Evolutionary conservation across 2,329 filamentous ascomycete species (phyloP), one percentile per base, ranked within the genome.

Genomic region (Trichoderma oligosporum): DNA sequence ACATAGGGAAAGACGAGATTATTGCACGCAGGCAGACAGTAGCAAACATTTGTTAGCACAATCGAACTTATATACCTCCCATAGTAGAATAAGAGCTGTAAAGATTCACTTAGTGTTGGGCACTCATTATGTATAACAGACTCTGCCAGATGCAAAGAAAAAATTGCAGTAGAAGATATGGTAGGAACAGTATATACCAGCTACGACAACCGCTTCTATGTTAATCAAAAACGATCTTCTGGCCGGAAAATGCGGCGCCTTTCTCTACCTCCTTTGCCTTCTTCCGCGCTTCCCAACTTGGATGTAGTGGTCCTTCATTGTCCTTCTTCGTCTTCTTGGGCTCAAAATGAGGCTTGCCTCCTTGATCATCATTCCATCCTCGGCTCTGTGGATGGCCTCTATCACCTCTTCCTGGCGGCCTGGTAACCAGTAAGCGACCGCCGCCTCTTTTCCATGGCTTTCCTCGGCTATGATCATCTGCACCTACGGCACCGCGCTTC

Each of bases 391-490:
- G 53, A 48, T 36, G 27, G 41, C 47, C 42, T 22, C 39, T 51
- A 24, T 31, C 20, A 8, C 47, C 54, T 8, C 45, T 42, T 4
- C 45, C 51, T 22, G 33, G 18, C 11, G 39, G 39, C 12, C 51
- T 27, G 7, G 18, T 7, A 36, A 24, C n/a, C n/a, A n/a, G 35
- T 8, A 20, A 75, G 33, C 70, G 68, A 29, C 78, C 71, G 9
- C 78, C 71, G 9, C 78, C 78, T 65, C 75, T 77, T 67, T 81
- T 83, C 80, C 82, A 83, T 1, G 79, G 79, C 45, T 75, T 79
- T 45, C 66, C 63, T 8, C 65, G 64, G 31, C 64, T 66, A 0
- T 64, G 68, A 14, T 74, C 71, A 4, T 71, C 71, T 1, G 68
- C 72, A 0, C 74, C 81, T 6, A 82, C 81, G 11, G 80, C 83